These are phyloP conservation scores for Cymbopogon flexuosus DNA, from an alignment of 202 grass and related monocot species.

Conservation along the genomic window DNA sequence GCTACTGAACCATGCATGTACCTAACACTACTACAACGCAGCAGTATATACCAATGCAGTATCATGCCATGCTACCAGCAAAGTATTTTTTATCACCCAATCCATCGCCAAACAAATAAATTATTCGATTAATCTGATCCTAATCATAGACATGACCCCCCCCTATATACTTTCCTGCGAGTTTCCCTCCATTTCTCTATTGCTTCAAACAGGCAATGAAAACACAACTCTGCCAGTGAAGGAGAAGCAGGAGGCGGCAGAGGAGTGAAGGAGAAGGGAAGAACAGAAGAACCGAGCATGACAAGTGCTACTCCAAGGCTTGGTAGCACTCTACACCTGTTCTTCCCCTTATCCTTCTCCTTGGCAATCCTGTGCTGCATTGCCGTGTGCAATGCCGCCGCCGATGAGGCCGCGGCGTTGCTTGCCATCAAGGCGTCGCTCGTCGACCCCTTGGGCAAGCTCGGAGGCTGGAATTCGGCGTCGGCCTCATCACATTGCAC, in stretches of 20 bases:
- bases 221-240: constrained; percentile 31
- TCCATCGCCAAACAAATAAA: constrained; percentile 26
- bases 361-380: constrained; percentile 44
- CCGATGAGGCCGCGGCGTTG: constrained; percentile 45
- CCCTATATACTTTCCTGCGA: constrained; percentile 51
- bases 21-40: constrained; percentile 39
- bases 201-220: constrained; percentile 59
- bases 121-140: constrained; percentile 31
- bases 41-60: constrained; percentile 20
- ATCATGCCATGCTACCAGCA: constrained; percentile 38
- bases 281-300: constrained; percentile 43
- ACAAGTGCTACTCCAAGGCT: constrained; percentile 37
- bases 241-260: constrained; percentile 4
- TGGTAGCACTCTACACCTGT: constrained; percentile 36
- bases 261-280: constrained; percentile 47
- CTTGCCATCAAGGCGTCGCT: constrained; percentile 66
- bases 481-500: constrained; percentile 40
- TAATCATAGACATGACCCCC: constrained; percentile 43
- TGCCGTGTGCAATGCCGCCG: constrained; percentile 36
- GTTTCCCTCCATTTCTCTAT: constrained; percentile 56
- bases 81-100: constrained; percentile 32
- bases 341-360: constrained; percentile 48
- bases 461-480: constrained; percentile 50
- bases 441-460: constrained; percentile 49
- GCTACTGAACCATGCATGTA: constrained; percentile 52